phyloP scores from a whole-genome alignment of 2,329 filamentous ascomycete species.

The Trichoderma cornu-damae region DNA sequence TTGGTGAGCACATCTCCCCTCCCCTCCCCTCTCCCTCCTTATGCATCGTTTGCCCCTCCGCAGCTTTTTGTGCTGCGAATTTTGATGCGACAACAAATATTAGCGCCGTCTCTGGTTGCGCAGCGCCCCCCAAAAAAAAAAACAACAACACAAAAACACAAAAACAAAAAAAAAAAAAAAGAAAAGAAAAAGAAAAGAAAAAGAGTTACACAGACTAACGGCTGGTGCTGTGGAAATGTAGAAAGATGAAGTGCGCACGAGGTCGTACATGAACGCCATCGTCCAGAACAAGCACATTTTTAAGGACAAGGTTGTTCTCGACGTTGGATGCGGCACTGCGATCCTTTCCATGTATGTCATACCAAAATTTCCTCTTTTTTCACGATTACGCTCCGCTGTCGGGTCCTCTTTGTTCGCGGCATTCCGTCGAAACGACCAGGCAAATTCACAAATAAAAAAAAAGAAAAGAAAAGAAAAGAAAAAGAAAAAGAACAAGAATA shows the following conservation, averaged over 20 bases:
- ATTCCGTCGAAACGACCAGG: not conserved
- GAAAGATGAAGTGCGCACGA: constrained; percentile 98
- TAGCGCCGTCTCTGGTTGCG: not conserved
- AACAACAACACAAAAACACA: not conserved
- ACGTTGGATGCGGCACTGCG: constrained; percentile 94
- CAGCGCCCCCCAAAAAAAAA: too few relatives aligned
- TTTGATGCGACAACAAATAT: not conserved
- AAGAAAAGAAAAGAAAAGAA: too few relatives aligned
- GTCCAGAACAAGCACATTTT: constrained; percentile 95
- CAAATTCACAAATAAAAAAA: too few relatives aligned
- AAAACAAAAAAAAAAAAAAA: too few relatives aligned
- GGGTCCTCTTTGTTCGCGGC: not conserved
- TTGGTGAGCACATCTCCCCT: constrained; percentile 59
- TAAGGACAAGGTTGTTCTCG: constrained; percentile 78
- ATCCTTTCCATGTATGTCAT: constrained; percentile 91
- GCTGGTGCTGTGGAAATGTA: constrained; percentile 34
- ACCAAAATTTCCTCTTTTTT: constrained; percentile 11
- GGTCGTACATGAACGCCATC: constrained; percentile 95
- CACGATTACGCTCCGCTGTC: constrained; percentile 5
- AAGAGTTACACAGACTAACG: constrained; percentile 14
- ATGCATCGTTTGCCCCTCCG: constrained; percentile 19
- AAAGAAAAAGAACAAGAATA: not conserved
- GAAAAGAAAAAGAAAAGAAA: too few relatives aligned
- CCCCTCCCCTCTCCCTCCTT: constrained; percentile 22
- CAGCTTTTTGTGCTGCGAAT: not conserved